Evolutionary conservation across 176 grass and related monocot species (phyloP), one percentile per base, ranked within the genome.

Genomic region (Avena eriantha): DNA sequence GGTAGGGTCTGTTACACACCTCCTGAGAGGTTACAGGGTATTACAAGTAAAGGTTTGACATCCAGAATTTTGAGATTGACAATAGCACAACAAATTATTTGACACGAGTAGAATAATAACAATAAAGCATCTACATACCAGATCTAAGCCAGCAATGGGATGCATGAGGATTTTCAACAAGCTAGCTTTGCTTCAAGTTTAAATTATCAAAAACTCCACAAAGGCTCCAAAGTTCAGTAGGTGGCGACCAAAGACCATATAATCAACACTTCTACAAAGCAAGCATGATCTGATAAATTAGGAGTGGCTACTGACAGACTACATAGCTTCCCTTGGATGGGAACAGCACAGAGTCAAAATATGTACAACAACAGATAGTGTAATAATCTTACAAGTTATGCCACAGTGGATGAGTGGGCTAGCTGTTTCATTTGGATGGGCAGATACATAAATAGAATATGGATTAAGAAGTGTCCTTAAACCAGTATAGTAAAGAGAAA

Each of bases 401-500:
- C 14, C 24, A 67, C 17, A 67, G 64, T 67, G 24, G 26, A 34
- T 34, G 29, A 13, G 64, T 67, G 26, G 15, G 29, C 5, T 67
- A 67, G 64, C 29, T 67, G 29, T 34, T 67, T 67, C 29, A 34
- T 67, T 67, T 34, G 64, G 64, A 67, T 67, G 64, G 64, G 29
- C 24, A 67, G 64, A 67, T 31, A 67, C 29, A 67, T 29, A 31
- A 36, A 68, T 7, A 68, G 31, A 36, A 68, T 68, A 68, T 35
- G 65, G 29, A 68, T 18, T 68, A 29, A 29, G 29, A 17, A 66
- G 31, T 36, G 65, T 68, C 65, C 16, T 68, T 16, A 18, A 36
- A 18, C 65, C 65, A 34, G 6, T 68, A 65, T 54, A 68, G 31
- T 36, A 19, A 2, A 68, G 13, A 10, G 31, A 68, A 68, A 35